Base-by-base conservation (phyloP, 371 early-diverging fungal species). In the Basidiobolus meristosporus region DNA sequence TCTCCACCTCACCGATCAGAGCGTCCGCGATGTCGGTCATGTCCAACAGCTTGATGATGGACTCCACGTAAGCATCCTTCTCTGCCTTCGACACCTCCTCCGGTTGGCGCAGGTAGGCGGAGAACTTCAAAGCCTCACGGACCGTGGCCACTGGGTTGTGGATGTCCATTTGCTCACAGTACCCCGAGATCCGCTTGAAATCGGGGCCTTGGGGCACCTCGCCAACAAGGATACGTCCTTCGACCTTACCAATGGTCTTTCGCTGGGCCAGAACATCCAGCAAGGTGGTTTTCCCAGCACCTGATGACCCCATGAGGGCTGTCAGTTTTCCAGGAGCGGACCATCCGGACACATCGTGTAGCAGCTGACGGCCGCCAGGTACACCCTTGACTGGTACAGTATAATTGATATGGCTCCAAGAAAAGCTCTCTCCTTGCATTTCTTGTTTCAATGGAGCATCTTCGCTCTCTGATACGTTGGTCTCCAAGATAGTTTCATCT, bases 151-250 rank as follows among this genome's bases (percentile, higher is more conserved):
- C 16, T 21, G 36, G 36, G 19, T 17, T 68, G 49, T 77, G 83
- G n/a, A 82, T 67, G 50, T 82, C 84, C 62, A 77, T 70, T 53
- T 86, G 87, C 48, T 86, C 82, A 46, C 76, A 76, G 48, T 82
- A 88, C 12, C 82, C 82, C 6, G 79, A 77, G 31, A 72, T 63
- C 23, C 74, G 67, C 48, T 73, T 67, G 54, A 78, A 82, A 45
- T 72, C 72, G 15, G 44, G 42, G 38, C 68, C 38, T 52, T 36
- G 36, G 45, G 40, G 6, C 42, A n/a, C n/a, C n/a, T n/a, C 40
- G 36, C 68, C 65, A 36, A 68, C 63, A 39, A 53, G 53, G 39
- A 76, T 52, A 31, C 64, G 63, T 44, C 85, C 85, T 0, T 59
- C 46, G 0, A 70, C 62, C 11, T 49, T 54, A 16, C 83, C 81